phyloP scores from a whole-genome alignment of 768 basidiomycete genomes.

The Omphalotus guepiniiformis region DNA sequence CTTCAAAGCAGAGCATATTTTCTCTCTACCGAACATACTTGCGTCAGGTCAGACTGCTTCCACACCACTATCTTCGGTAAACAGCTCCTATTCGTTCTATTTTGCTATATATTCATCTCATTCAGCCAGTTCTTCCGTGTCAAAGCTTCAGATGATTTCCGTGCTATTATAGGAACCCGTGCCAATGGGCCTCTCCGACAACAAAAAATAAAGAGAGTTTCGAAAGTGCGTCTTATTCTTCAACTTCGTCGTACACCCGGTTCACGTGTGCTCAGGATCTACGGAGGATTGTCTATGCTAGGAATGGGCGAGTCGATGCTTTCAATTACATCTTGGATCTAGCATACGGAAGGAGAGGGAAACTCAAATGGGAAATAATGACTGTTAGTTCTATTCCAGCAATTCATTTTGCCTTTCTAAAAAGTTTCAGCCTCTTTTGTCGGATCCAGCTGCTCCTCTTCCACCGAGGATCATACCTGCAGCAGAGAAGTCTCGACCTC shows the following conservation, averaged over 20 bases:
- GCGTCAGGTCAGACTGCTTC: slow-evolving; percentile 36
- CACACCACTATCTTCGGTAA: slow-evolving; percentile 41
- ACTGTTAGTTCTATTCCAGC: slow-evolving; percentile 39
- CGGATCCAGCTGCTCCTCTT: slow-evolving; percentile 35
- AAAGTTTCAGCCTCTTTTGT: slow-evolving; percentile 47
- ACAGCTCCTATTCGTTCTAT: neutral
- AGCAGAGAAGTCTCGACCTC: slow-evolving; percentile 55
- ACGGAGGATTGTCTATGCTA: slow-evolving; percentile 50
- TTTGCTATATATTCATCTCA: slow-evolving; percentile 6
- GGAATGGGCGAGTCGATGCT: slow-evolving; percentile 40
- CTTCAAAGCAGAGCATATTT: slow-evolving; percentile 15
- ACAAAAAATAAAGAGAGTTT: slow-evolving; percentile 44
- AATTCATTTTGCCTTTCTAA: neutral
- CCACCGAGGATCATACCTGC: slow-evolving; percentile 48
- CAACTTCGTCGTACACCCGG: neutral
- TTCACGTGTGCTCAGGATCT: slow-evolving; percentile 40
- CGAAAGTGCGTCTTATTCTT: slow-evolving; percentile 36
- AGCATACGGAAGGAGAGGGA: slow-evolving; percentile 76
- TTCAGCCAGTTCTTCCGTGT: slow-evolving; percentile 61
- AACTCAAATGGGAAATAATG: slow-evolving; percentile 63
- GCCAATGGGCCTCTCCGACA: slow-evolving; percentile 23
- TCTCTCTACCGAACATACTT: slow-evolving; percentile 39
- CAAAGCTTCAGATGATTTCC: slow-evolving; percentile 54
- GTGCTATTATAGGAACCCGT: slow-evolving; percentile 35
- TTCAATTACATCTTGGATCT: slow-evolving; percentile 58